Evolutionary conservation across 768 basidiomycete species (phyloP).

Genomic region (Agrocybe chaxingu): DNA sequence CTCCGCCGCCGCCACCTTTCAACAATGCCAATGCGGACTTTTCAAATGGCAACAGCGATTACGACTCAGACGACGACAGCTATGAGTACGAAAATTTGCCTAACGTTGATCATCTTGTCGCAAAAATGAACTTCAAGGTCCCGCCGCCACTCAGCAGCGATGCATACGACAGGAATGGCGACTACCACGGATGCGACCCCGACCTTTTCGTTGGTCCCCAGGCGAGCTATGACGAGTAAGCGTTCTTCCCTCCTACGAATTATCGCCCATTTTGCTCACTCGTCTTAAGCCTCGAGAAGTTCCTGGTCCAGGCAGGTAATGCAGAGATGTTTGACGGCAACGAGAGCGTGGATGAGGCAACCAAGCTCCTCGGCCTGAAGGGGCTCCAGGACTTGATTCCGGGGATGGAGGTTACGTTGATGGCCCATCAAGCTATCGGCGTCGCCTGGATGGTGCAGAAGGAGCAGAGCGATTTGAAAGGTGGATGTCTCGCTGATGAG

Average conservation of each 20-base stretch:
- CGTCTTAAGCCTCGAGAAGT: slow-evolving; percentile 45
- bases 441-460: slow-evolving; percentile 61
- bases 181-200: slow-evolving; percentile 44
- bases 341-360: slow-evolving; percentile 53
- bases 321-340: slow-evolving; percentile 58
- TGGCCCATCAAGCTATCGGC: slow-evolving; percentile 68
- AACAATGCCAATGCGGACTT: too few relatives aligned
- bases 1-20: too few relatives aligned
- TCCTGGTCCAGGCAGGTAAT: slow-evolving; percentile 53
- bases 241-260: slow-evolving; percentile 4
- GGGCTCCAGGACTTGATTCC: slow-evolving; percentile 45
- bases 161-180: slow-evolving; percentile 38
- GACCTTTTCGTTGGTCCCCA: slow-evolving; percentile 43
- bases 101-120: slow-evolving; percentile 10
- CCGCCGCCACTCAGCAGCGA: slow-evolving; percentile 26
- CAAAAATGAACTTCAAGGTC: slow-evolving; percentile 20
- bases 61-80: slow-evolving; percentile 14
- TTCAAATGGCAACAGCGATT: not conserved
- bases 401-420: slow-evolving; percentile 57
- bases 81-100: slow-evolving; percentile 9
- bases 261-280: slow-evolving; percentile 1
- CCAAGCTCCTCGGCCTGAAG: slow-evolving; percentile 50
- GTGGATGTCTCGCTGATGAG: slow-evolving; percentile 50
- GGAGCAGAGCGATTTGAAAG: slow-evolving; percentile 36
- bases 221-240: slow-evolving; percentile 46